Percentiles rank a stretch among this genome's conserved stretches.
phyloP scores from a whole-genome alignment of 1,284 basidiomycete genomes.

The Rhodotorula sp. region DNA sequence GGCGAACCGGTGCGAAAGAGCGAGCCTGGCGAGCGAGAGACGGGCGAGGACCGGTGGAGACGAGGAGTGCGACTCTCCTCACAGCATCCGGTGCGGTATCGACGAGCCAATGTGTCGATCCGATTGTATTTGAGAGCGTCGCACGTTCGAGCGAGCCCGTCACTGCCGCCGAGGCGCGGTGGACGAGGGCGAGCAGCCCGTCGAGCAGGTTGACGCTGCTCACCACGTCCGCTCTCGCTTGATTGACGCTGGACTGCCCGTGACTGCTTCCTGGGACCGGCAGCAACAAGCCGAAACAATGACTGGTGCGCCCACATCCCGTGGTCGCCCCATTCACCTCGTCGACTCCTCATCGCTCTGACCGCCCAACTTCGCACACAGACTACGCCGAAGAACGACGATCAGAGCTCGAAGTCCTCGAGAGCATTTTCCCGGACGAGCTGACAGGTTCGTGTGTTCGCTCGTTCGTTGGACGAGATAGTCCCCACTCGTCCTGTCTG shows the following conservation, averaged over 20 bases:
- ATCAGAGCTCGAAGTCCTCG: slow-evolving; percentile 66
- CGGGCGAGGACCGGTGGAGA: no score
- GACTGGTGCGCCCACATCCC: background rate
- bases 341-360: background rate
- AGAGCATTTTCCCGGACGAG: slow-evolving; percentile 93
- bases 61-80: no score
- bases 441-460: slow-evolving; percentile 67
- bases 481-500: no score
- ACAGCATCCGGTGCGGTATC: no score
- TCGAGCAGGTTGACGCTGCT: background rate
- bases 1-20: no score
- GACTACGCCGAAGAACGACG: slow-evolving; percentile 38
- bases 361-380: background rate
- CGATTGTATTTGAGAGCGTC: no score
- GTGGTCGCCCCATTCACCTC: background rate
- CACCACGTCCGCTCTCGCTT: background rate
- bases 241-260: background rate
- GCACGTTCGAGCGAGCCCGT: no score
- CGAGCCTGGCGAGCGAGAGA: no score
- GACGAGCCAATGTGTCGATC: no score
- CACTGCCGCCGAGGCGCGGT: no score
- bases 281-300: background rate
- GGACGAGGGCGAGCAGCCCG: no score
- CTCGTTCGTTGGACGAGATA: background rate
- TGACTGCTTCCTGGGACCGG: background rate